Evolutionary conservation across 202 grass and related monocot genomes (phyloP), one percentile per base, ranked within the genome.

Genomic region (Saccharum hybrid): DNA sequence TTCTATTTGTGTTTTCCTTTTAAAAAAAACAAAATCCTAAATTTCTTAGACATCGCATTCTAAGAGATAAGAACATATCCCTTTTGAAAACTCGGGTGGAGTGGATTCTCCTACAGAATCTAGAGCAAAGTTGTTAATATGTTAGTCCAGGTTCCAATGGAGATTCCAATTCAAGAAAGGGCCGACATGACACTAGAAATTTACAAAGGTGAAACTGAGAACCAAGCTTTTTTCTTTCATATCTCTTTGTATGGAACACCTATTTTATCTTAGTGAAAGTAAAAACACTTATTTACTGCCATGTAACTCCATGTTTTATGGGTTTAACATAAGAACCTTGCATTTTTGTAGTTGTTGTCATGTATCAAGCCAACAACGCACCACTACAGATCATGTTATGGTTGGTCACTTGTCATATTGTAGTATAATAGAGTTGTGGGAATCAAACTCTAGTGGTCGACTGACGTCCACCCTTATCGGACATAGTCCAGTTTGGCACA

Each of bases 101-200:
- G 18, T 57, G 18, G 60, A 68, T 51, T 82, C 60, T 46, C 15
- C 19, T 6, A 4, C 1, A 38, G 72, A 81, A 77, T 81, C n/a
- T 26, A 28, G 66, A 49, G 41, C 10, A 46, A 5, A 66, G 14
- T 0, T 82, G 43, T 65, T 67, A 34, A 39, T 49, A 26, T 31
- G 59, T 78, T 73, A 12, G 2, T n/a, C 19, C 6, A 56, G 1
- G 18, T 16, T 49, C 46, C 3, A 8, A 23, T 4, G n/a, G 23
- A 46, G 66, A 77, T 66, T 77, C 9, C 11, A 21, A 31, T 16
- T 57, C 0, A 3, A 10, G 70, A 48, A 77, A 72, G 43, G 49
- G 36, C 13, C 8, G n/a, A 71, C 41, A 57, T n/a, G 31, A 42
- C 4, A 16, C 74, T 5, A 8, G 2, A 26, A 78, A 22, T 72